Base-by-base conservation (phyloP, 2,329 filamentous ascomycete species). In the Leptoxyphium fumago region DNA sequence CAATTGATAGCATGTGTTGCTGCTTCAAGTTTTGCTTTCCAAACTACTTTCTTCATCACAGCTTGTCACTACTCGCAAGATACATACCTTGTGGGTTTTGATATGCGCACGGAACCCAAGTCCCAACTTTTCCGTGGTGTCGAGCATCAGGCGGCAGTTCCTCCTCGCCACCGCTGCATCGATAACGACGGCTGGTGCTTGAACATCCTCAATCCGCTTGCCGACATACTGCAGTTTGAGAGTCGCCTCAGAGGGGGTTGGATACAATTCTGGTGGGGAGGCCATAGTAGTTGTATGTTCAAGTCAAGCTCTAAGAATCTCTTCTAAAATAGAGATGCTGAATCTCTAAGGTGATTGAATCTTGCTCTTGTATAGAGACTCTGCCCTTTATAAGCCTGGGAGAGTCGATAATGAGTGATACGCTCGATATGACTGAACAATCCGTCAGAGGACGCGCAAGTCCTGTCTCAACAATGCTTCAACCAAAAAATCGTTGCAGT, bases 21-120 rank as follows among this genome's bases (percentile, higher is more conserved):
- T 26, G 3, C 21, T 26, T 26, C 21, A 26, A 26, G 21, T 26
- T 7, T 26, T 26, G 21, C 21, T 26, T 7, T 26, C 7, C 21
- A 7, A 26, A 26, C 7, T 26, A 26, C 21, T 26, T 7, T 26
- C 21, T 26, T 26, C 21, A 26, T 26, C 21, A 7, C 21, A 3
- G 21, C 21, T 26, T 26, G 4, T 26, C 21, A 7, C 7, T 26
- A 26, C 3, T 26, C 21, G 7, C 21, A 26, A 26, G 21, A 26
- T 30, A 14, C 55, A 44, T 62, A 80, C 81, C 68, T 91, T 91
- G 61, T 91, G 84, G 17, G 82, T 87, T 64, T 91, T 91, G 47
- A 89, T 77, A 59, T 91, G 84, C 1, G 81, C 79, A 46, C 84
- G 70, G 67, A 85, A 89, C 6, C 71, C 72, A 18, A 88, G 68